phyloP scores from a whole-genome alignment of 2,329 filamentous ascomycete species.

The Biscogniauxia sp. region DNA sequence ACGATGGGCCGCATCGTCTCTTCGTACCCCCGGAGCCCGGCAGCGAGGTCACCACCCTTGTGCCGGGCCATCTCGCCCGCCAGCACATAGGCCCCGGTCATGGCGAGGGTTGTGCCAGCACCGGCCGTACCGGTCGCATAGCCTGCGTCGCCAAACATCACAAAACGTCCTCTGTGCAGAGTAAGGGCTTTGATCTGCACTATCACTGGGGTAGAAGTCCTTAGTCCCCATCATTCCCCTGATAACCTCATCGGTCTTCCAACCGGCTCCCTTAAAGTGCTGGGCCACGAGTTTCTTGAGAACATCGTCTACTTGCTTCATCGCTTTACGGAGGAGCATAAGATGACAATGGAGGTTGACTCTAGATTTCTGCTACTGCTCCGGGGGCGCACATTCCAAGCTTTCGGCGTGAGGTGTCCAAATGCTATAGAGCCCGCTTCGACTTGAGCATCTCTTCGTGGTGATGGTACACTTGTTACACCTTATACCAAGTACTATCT shows the following conservation, averaged over 20 bases:
- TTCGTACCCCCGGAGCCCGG: conserved; percentile 36
- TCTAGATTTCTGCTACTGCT: too few species aligned
- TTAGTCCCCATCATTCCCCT: conserved; percentile 33
- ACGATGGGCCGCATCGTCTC: conserved; percentile 36
- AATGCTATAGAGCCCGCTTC: too few species aligned
- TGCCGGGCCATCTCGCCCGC: conserved; percentile 41
- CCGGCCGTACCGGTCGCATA: conserved; percentile 42
- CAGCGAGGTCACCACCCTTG: conserved; percentile 28
- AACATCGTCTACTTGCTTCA: conserved; percentile 33
- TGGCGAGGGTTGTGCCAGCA: conserved; percentile 38
- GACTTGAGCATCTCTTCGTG: too few species aligned
- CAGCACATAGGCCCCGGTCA: conserved; percentile 44
- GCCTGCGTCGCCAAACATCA: conserved; percentile 42
- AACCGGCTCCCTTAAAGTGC: conserved; percentile 39
- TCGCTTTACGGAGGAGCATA: conserved; percentile 38
- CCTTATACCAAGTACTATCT: too few species aligned
- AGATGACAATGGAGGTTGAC: too few species aligned
- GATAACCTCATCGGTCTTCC: conserved; percentile 39
- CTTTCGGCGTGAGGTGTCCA: too few species aligned
- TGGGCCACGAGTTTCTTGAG: conserved; percentile 30
- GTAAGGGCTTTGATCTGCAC: conserved; percentile 37
- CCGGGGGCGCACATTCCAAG: too few species aligned
- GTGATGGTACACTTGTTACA: too few species aligned
- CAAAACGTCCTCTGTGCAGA: conserved; percentile 38
- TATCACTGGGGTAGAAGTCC: conserved; percentile 40